phyloP scores from a whole-genome alignment of 305 asterid species.

The Fraxinus nigra region DNA sequence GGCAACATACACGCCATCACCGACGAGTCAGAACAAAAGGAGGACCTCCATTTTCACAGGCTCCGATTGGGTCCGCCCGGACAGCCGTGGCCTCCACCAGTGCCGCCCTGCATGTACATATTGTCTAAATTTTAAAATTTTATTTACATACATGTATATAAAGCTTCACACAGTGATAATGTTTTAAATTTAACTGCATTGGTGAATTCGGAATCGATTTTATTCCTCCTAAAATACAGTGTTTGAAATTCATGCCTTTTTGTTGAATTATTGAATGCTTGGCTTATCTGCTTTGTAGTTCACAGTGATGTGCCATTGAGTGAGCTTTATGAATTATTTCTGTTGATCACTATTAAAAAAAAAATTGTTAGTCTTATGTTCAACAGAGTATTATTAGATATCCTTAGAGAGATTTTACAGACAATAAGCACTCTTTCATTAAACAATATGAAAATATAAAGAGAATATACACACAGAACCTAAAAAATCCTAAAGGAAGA shows the following conservation, averaged over 20 bases:
- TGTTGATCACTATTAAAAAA: not conserved
- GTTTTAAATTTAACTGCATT: not conserved
- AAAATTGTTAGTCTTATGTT: not conserved
- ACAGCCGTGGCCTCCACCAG: conserved; percentile 75
- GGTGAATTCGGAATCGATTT: not conserved
- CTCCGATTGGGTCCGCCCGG: conserved; percentile 76
- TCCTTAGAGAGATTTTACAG: not conserved
- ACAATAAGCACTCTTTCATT: not conserved
- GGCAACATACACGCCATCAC: conserved; percentile 70
- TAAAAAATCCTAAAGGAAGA: not conserved
- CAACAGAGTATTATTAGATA: not conserved
- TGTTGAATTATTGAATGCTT: not conserved
- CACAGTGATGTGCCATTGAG: not conserved
- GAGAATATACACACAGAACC: not conserved
- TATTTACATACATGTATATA: not conserved
- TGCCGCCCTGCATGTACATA: conserved; percentile 90
- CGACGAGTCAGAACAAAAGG: conserved; percentile 39
- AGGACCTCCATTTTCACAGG: conserved; percentile 35
- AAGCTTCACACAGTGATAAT: too few species aligned
- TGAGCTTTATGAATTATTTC: not conserved
- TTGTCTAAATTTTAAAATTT: not conserved
- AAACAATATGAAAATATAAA: too few species aligned
- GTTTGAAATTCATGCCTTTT: not conserved
- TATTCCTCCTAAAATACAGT: not conserved
- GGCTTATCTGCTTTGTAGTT: not conserved